phyloP scores from a whole-genome alignment of 2,329 filamentous ascomycete genomes.

The Aspergillus fijiensis region DNA sequence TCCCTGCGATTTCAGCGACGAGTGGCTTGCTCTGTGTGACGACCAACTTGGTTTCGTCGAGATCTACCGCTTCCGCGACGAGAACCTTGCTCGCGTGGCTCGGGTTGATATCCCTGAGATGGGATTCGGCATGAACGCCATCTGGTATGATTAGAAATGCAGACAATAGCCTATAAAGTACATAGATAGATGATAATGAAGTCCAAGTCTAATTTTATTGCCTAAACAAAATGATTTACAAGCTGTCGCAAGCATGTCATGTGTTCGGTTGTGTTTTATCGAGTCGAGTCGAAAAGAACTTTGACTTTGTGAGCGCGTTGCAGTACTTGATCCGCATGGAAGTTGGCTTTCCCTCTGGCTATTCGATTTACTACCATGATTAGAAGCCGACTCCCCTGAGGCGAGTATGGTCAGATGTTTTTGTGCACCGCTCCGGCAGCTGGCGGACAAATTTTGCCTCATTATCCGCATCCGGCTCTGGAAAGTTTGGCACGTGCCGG shows the following conservation, averaged over 20 bases:
- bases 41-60: conserved; percentile 85
- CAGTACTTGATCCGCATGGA: not conserved
- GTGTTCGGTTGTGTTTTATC: not conserved
- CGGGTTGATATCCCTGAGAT: conserved; percentile 75
- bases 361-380: not conserved
- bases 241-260: not conserved
- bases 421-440: not conserved
- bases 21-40: conserved; percentile 87
- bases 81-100: conserved; percentile 75
- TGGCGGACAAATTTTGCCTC: not conserved
- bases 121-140: conserved; percentile 96
- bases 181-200: not conserved
- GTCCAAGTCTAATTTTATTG: not conserved
- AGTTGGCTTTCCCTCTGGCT: not conserved
- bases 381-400: not conserved
- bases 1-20: conserved; percentile 79
- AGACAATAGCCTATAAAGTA: not conserved
- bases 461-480: not conserved
- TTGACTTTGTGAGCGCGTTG: too few relatives aligned
- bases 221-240: not conserved
- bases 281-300: too few relatives aligned
- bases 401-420: not conserved
- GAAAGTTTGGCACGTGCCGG: not conserved
- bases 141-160: conserved; percentile 73
- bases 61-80: conserved; percentile 82